Base-by-base conservation (phyloP, 148 eudicot species). In the Heliosperma pusillum region DNA sequence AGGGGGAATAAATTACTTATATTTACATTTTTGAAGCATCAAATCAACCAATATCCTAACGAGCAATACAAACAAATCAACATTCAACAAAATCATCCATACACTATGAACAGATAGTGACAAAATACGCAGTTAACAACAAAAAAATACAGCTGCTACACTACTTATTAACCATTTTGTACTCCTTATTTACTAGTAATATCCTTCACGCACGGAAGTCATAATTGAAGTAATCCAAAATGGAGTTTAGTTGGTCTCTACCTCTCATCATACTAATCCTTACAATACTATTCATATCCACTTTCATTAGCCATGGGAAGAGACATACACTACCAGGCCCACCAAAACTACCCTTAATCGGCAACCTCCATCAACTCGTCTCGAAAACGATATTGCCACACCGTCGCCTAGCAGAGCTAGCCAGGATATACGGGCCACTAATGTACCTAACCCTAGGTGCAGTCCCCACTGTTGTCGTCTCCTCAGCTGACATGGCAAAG, bases 381-480 rank as follows among this genome's bases (percentile, higher is more conserved):
- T 61, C 62, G 0, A 60, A 4, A 15, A 70, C 29, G 2, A 53
- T 70, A 30, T 57, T 60, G 19, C 80, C 80, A 13, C 80, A 77
- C 74, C 75, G 69, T 25, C 75, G 80, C 53, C 74, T 77, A 13
- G 59, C 69, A 0, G 75, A 70, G 20, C 30, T 77, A 25, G 61
- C 80, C 0, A 21, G 5, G 16, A 40, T 17, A 2, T 71, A 74
- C 59, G 81, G 79, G 11, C 81, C 79, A 3, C 50, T 81, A 20
- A 78, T 81, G 81, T 66, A 64, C 66, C 66, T 81, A 0, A 62
- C 29, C 2, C 73, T 81, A 16, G 81, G 84, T 10, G 71, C 66
- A 29, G 30, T 81, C n/a, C 58, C 75, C 16, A 30, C 75, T 2
- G 25, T 81, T 1, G 33, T 81, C 0, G 62, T 81, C 6, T 77